These are phyloP conservation scores for Talaromyces thailandensis DNA, from an alignment of 495 filamentous ascomycete genomes.

Conservation along the genomic window DNA sequence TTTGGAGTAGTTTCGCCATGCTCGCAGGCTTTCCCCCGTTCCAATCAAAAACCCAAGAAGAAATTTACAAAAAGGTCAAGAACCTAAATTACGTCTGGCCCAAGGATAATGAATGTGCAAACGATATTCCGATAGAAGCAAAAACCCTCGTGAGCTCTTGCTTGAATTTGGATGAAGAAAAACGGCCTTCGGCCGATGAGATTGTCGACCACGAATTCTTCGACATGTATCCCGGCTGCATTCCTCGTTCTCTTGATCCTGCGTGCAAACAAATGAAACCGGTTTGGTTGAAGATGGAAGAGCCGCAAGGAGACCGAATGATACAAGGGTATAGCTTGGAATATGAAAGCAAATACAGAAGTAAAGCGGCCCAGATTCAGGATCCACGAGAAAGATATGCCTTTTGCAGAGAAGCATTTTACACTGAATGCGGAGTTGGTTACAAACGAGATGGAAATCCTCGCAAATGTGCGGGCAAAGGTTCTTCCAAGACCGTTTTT, in stretches of 20 bases:
- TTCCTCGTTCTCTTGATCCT: conserved; percentile 37
- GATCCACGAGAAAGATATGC: conserved; percentile 31
- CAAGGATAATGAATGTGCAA: conserved; percentile 37
- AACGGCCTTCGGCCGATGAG: conserved; percentile 67
- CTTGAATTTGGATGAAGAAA: conserved; percentile 61
- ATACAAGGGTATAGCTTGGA: conserved; percentile 35
- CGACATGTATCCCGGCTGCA: conserved; percentile 48
- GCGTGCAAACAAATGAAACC: conserved; percentile 32
- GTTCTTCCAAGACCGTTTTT: conserved; percentile 47
- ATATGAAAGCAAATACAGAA: conserved; percentile 32
- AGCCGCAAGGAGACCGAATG: conserved; percentile 41
- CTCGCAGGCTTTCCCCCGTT: conserved; percentile 84
- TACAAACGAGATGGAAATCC: conserved; percentile 33
- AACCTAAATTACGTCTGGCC: conserved; percentile 72
- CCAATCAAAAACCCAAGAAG: conserved; percentile 75
- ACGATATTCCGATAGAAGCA: conserved; percentile 49
- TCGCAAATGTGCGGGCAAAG: conserved; percentile 31
- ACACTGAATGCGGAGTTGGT: conserved; percentile 43
- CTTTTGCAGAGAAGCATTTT: conserved; percentile 37
- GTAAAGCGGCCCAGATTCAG: conserved; percentile 30
- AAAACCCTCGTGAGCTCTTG: conserved; percentile 71
- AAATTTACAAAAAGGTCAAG: conserved; percentile 72
- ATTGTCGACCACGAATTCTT: conserved; percentile 82
- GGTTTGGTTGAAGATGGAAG: conserved; percentile 30
- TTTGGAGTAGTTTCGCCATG: conserved; percentile 64